These are phyloP conservation scores for Solanum dulcamara DNA, from an alignment of 257 asterid species.

Conservation along the genomic window DNA sequence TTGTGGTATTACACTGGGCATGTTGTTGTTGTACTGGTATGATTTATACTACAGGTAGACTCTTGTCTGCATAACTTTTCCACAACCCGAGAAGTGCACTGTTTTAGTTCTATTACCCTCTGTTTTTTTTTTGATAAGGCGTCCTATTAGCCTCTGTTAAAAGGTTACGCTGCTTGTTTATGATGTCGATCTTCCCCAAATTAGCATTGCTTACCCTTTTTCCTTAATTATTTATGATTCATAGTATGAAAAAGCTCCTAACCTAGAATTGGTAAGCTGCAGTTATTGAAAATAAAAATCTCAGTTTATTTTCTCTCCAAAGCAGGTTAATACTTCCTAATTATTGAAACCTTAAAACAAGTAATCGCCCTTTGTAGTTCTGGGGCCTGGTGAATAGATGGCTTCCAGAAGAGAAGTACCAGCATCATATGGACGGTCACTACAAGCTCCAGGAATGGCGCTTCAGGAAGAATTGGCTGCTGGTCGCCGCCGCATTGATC, in stretches of 20 bases:
- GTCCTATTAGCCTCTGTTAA: background rate
- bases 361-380: background rate
- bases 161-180: background rate
- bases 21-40: background rate
- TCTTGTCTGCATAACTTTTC: background rate
- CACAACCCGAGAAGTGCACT: background rate
- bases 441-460: slow-evolving; percentile 21
- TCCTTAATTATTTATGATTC: background rate
- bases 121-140: background rate
- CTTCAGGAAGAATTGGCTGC: slow-evolving; percentile 26
- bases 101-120: background rate
- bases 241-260: background rate
- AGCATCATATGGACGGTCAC: slow-evolving; percentile 27
- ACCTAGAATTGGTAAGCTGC: background rate
- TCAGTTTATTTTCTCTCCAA: background rate
- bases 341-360: background rate
- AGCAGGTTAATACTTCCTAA: background rate
- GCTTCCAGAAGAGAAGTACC: slow-evolving; percentile 48
- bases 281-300: background rate
- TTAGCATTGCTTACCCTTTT: background rate
- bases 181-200: background rate
- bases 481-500: slow-evolving; percentile 24
- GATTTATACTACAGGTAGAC: background rate
- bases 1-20: background rate
- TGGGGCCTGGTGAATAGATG: slow-evolving; percentile 20